These are phyloP conservation scores for Chalciporus sphaerocephalus DNA, from an alignment of 768 basidiomycete genomes.

Conservation along the genomic window DNA sequence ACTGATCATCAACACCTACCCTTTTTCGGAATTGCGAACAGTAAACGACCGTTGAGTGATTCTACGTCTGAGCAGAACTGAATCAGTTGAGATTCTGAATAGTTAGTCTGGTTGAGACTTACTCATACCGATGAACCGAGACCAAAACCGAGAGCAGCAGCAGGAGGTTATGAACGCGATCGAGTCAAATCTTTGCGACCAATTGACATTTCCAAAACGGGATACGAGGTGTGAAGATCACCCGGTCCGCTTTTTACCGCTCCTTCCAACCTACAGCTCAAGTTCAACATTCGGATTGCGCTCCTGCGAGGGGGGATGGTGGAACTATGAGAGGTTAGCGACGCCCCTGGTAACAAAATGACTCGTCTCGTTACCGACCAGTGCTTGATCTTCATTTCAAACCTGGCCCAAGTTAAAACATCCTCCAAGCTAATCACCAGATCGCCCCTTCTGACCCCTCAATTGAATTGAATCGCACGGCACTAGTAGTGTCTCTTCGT, in stretches of 20 bases:
- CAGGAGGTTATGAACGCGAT: background rate
- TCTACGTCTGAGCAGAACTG: conserved; percentile 57
- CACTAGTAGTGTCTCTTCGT: no score
- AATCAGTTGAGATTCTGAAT: background rate
- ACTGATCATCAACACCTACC: conserved; percentile 41
- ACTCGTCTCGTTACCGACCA: no score
- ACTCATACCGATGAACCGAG: conserved; percentile 20
- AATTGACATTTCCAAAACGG: background rate
- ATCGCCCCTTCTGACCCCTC: no score
- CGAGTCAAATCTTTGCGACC: background rate
- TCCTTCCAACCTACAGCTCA: background rate
- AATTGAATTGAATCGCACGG: no score
- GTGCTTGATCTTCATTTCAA: no score
- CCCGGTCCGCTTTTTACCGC: background rate
- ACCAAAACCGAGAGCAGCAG: background rate
- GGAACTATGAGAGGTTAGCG: no score
- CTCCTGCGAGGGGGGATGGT: no score
- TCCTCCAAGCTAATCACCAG: no score
- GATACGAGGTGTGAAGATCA: background rate
- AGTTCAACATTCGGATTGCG: no score
- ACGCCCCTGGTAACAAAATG: no score
- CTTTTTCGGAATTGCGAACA: conserved; percentile 98
- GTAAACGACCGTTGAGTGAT: conserved; percentile 73
- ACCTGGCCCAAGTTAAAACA: no score
- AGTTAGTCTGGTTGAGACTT: background rate